Conservation (phyloP, 352 stramenopile genomes). For the Globisporangium megalacanthum region DNA sequence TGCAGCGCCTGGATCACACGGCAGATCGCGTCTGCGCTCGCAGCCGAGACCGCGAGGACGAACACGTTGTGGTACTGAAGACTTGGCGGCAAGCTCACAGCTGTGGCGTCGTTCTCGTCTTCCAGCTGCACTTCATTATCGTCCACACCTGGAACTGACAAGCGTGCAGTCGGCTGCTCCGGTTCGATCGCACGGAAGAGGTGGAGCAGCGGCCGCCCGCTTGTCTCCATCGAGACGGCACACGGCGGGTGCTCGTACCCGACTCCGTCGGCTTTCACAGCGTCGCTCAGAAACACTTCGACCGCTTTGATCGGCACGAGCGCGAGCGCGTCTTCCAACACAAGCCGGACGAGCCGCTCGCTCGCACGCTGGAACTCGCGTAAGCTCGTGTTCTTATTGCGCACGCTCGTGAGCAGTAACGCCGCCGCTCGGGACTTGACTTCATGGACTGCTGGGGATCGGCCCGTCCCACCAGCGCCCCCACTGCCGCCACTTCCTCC, state of each 20-base stretch:
- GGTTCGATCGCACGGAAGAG: slow-evolving; percentile 24
- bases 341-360: slow-evolving; percentile 39
- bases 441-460: slow-evolving; percentile 17
- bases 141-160: background rate
- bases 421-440: slow-evolving; percentile 32
- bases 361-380: slow-evolving; percentile 33
- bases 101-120: slow-evolving; percentile 1
- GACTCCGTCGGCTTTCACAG: slow-evolving; percentile 24
- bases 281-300: slow-evolving; percentile 20
- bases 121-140: slow-evolving; percentile 21
- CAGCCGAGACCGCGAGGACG: slow-evolving; percentile 33
- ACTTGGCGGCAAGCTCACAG: slow-evolving; percentile 13
- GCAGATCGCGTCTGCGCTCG: slow-evolving; percentile 23
- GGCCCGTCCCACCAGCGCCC: background rate
- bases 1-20: slow-evolving; percentile 28
- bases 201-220: slow-evolving; percentile 18
- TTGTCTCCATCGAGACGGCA: slow-evolving; percentile 17
- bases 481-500: background rate
- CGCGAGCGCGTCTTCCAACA: slow-evolving; percentile 50
- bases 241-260: slow-evolving; percentile 32
- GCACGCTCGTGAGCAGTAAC: slow-evolving; percentile 38
- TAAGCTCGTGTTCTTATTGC: slow-evolving; percentile 26
- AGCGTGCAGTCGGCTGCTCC: slow-evolving; percentile 14
- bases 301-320: slow-evolving; percentile 30
- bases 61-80: slow-evolving; percentile 52